A percentile compares a stretch with the other conserved stretches of the same genome.
Evolutionary conservation across 2,329 filamentous ascomycete species (phyloP).

Genomic region (Davidsoniella neocaledoniae): DNA sequence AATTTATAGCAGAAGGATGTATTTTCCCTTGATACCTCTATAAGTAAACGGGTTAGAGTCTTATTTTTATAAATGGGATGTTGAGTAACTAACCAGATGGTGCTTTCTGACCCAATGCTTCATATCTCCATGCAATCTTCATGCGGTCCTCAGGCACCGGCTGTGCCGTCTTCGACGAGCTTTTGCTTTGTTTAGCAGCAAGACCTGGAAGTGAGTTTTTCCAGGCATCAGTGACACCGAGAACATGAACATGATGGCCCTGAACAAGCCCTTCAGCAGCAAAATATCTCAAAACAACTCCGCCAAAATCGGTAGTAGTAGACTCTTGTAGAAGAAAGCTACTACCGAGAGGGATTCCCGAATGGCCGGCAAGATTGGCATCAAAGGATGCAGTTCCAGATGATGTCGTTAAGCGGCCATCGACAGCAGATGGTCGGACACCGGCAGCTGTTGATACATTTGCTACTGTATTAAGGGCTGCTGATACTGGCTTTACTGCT

Average conservation of each 20-base stretch:
- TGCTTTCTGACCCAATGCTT: constrained; percentile 47
- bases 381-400: constrained; percentile 82
- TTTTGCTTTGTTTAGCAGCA: constrained; percentile 15
- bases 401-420: constrained; percentile 76
- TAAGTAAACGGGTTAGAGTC: background rate
- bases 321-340: constrained; percentile 71
- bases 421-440: constrained; percentile 70
- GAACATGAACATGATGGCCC: constrained; percentile 71
- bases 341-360: constrained; percentile 66
- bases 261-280: constrained; percentile 87
- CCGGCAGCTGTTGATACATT: constrained; percentile 19
- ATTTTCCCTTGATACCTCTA: constrained; percentile 14
- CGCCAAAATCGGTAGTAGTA: constrained; percentile 86
- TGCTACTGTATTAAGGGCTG: constrained; percentile 19
- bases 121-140: constrained; percentile 99
- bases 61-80: background rate
- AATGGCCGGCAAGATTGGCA: constrained; percentile 68
- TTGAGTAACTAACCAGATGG: constrained; percentile 1
- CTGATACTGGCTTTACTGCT: constrained; percentile 18
- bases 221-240: constrained; percentile 70
- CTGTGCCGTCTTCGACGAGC: background rate
- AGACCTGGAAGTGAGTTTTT: constrained; percentile 67
- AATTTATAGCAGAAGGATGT: constrained; percentile 54
- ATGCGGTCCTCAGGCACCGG: constrained; percentile 41
- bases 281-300: constrained; percentile 70